Base-by-base conservation (phyloP, 2,329 filamentous ascomycete genomes). In the Colletotrichum lupini region DNA sequence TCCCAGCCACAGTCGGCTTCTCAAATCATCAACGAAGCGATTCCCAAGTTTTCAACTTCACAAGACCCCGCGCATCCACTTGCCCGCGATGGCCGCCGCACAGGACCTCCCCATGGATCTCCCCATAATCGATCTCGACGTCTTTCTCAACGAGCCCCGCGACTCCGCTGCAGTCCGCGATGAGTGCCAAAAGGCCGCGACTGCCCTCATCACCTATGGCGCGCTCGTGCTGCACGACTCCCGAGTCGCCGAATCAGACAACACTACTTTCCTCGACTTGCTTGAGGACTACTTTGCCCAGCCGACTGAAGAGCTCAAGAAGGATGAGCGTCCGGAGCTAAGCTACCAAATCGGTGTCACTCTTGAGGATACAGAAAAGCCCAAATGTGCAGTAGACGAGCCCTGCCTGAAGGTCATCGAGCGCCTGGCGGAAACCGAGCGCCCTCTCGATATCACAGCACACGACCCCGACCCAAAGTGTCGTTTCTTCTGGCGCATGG, bases 261-360 rank as follows among this genome's bases (percentile, higher is more conserved):
- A 91, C 82, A 82, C 82, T 30, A 81, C 83, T 67, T 91, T 91
- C 76, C 86, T 91, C 69, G 88, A 91, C 79, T 83, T 91, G 49
- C 85, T 91, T n/a, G 89, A 91, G 81, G 88, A 91, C 82, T 91
- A 91, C 83, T 91, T 91, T 77, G 88, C 88, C 42, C 89, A 91
- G 80, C 86, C 89, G 19, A 81, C 82, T 22, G 83, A 79, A 9
- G 79, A 78, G 2, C 83, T 91, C 46, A 80, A 79, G 61, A 78
- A 78, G 46, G 89, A 91, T 76, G 88, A 90, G 82, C 85, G 88
- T 2, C 89, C 89, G 6, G 87, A 88, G 77, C 82, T 91, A 30
- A 85, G 86, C 78, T 91, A 90, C 82, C 89, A 91, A 81, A 85
- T 91, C 62, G 89, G 89, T 75, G 89, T 90, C 55, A 91, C 89